A percentile compares a stretch with the other conserved stretches of the same genome.
These are phyloP conservation scores for Blastomyces silverae DNA, from an alignment of 2,329 filamentous ascomycete species.

Conservation along the genomic window DNA sequence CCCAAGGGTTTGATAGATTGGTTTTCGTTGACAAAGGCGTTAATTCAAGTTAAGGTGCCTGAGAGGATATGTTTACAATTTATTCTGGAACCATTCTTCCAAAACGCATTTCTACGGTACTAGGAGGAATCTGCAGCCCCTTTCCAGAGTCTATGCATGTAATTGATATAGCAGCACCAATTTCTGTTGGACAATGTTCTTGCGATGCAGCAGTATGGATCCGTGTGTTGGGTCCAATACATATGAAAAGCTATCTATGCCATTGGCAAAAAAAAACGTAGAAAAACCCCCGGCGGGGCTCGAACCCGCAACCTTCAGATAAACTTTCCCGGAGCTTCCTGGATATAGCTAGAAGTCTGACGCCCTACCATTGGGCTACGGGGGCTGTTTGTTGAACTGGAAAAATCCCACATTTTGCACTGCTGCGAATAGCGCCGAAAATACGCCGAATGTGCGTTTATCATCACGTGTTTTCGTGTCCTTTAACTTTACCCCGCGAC, in stretches of 20 bases:
- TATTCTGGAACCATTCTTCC: background rate
- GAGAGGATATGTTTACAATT: conserved; percentile 18
- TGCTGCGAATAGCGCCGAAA: background rate
- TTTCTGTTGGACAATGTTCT: background rate
- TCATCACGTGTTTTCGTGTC: conserved; percentile 11
- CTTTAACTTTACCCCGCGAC: background rate
- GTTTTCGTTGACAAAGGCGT: conserved; percentile 12
- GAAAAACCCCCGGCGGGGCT: conserved; percentile 5
- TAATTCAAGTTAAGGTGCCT: conserved; percentile 21
- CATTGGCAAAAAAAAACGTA: background rate
- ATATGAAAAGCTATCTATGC: too few relatives aligned
- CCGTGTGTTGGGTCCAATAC: too few relatives aligned
- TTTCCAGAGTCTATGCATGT: background rate
- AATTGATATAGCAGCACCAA: background rate
- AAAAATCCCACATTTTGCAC: background rate
- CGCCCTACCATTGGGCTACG: conserved; percentile 9
- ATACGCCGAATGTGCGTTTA: background rate
- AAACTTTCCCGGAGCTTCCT: too few relatives aligned
- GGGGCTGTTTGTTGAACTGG: background rate
- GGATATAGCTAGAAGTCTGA: background rate
- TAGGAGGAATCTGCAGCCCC: background rate
- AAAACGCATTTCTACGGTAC: too few relatives aligned
- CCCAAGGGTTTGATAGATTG: conserved; percentile 22
- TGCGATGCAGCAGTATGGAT: background rate
- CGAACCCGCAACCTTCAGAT: conserved; percentile 8